These are phyloP conservation scores for Cercospora beticola DNA, from an alignment of 2,329 filamentous ascomycete species.

Conservation along the genomic window DNA sequence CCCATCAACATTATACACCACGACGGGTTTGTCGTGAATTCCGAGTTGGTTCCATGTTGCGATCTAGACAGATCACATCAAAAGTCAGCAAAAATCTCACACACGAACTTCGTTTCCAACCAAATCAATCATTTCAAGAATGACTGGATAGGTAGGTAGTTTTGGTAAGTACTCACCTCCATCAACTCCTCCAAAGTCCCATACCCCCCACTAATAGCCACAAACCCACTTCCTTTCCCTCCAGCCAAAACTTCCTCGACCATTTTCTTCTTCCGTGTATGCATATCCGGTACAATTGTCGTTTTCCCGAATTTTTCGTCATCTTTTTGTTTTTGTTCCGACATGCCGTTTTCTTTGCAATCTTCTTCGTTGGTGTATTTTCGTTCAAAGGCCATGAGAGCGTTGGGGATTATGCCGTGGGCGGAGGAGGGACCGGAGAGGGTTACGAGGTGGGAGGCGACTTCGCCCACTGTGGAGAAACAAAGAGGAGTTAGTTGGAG, in stretches of 20 bases:
- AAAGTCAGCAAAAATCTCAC: too few relatives aligned
- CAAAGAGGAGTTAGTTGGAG: too few relatives aligned
- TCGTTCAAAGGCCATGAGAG: conserved; percentile 58
- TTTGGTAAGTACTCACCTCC: conserved; percentile 63
- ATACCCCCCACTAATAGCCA: conserved; percentile 84
- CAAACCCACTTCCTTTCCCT: conserved; percentile 81
- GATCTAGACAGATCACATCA: background rate
- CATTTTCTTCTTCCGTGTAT: conserved; percentile 93
- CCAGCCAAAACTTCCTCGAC: conserved; percentile 80
- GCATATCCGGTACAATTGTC: conserved; percentile 94
- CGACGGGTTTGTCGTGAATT: conserved; percentile 78
- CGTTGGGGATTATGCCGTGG: conserved; percentile 88
- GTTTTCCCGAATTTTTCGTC: conserved; percentile 72
- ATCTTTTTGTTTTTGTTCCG: conserved; percentile 52
- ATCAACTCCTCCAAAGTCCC: conserved; percentile 96
- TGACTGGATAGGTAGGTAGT: too few relatives aligned
- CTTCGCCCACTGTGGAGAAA: conserved; percentile 68
- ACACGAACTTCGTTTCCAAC: too few relatives aligned
- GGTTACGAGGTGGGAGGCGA: conserved; percentile 81
- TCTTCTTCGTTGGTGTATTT: conserved; percentile 40
- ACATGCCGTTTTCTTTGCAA: conserved; percentile 33
- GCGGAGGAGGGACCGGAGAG: conserved; percentile 77
- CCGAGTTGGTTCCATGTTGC: conserved; percentile 92
- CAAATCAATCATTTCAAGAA: too few relatives aligned
- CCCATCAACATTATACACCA: conserved; percentile 57